Evolutionary conservation across 805 yeast species (phyloP), one percentile per base, ranked within the genome.

Genomic region (Millerozyma miso): DNA sequence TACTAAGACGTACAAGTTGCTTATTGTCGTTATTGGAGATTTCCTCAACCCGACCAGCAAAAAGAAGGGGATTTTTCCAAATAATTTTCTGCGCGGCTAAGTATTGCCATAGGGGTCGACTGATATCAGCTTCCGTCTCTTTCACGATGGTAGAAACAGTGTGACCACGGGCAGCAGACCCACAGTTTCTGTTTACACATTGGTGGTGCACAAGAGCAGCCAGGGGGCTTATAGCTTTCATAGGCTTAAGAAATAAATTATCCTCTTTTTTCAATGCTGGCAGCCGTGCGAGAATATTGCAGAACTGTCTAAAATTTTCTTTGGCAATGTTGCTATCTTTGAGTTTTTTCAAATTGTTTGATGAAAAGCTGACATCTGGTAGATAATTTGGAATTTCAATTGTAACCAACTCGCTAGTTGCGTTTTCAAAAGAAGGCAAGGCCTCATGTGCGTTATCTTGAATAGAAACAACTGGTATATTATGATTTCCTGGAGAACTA

Each of bases 41-140:
- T 31, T 43, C 48, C 4, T 67, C 60, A 1, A 53, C 38, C 15
- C 56, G 51, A 6, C 71, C 72, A 17, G 59, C 54, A 37, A 70
- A 69, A 4, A 62, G 50, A 14, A 48, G 47, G 1, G 72, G 65
- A 19, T 54, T 52, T 19, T 47, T 50, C 13, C 56, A 35, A 4
- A 69, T 48, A 6, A 67, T 56, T 37, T 67, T 69, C 18, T 59
- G 48, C 0, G 71, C 73, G 2, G 76, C 74, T 14, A 70, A 45
- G 44, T 69, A 53, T 1, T 71, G 61, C 76, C 76, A 70, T 7
- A 32, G 17, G 5, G 34, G 29, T 23, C 29, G 29, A 23, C 10
- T 6, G 10, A 23, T 23, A 39, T 26, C 36, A 39, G 26, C 35
- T 19, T 35, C 35, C 29, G 23, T 43, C 38, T 17, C 39, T 45